phyloP scores from a whole-genome alignment of 1,284 basidiomycete genomes.

The Cryptococcus sp. region DNA sequence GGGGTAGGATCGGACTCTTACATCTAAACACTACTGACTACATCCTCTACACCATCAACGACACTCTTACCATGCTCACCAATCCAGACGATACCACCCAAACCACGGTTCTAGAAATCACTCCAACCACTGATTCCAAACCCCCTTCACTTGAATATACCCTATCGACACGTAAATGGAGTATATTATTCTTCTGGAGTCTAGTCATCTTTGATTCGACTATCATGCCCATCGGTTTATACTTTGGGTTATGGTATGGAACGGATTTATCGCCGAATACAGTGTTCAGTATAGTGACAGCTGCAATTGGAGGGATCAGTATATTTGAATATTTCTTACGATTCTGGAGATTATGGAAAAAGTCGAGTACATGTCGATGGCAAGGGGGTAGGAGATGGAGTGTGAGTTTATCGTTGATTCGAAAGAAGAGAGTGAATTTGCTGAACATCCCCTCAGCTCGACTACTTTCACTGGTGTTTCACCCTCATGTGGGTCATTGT shows the following conservation, averaged over 20 bases:
- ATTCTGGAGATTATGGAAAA: constrained; percentile 3
- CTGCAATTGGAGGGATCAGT: constrained; percentile 4
- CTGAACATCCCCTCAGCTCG: not conserved
- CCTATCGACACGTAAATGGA: not conserved
- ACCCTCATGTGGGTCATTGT: constrained; percentile 6
- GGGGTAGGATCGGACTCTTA: too few species aligned
- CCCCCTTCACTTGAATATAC: constrained; percentile 6
- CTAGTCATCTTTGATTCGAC: constrained; percentile 6
- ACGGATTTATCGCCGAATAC: constrained; percentile 2
- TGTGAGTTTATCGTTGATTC: not conserved
- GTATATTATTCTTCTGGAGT: constrained; percentile 6
- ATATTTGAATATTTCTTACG: constrained; percentile 4
- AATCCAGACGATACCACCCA: too few species aligned
- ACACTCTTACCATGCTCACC: too few species aligned
- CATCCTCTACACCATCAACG: too few species aligned
- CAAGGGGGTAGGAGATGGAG: not conserved
- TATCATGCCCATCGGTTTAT: constrained; percentile 4
- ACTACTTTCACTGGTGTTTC: constrained; percentile 7
- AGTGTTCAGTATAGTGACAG: constrained; percentile 3
- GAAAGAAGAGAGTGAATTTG: not conserved
- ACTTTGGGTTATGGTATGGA: constrained; percentile 5
- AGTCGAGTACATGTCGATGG: constrained; percentile 2
- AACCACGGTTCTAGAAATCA: too few species aligned
- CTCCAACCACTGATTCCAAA: not conserved
- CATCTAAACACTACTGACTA: too few species aligned